These are phyloP conservation scores for Stachybotrys echinatus DNA, from an alignment of 2,329 filamentous ascomycete species.

Conservation along the genomic window DNA sequence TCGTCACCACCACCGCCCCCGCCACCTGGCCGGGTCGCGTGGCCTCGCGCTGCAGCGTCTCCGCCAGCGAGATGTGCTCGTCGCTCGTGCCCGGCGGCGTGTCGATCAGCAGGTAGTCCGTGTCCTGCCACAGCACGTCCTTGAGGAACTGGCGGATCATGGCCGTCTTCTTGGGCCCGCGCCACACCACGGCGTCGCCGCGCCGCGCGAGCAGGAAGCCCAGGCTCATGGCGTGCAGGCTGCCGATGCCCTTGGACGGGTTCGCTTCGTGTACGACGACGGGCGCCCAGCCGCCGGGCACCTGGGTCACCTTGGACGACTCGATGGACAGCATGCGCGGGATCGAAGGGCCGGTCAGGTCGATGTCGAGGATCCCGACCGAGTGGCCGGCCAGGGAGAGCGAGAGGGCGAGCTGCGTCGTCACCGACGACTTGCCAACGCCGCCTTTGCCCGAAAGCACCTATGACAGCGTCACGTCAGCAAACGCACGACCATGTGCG, in stretches of 20 bases:
- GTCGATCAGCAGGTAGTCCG: constrained; percentile 92
- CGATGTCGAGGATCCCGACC: constrained; percentile 92
- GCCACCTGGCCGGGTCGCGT: constrained; percentile 60
- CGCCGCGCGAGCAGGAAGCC: constrained; percentile 81
- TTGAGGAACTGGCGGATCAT: constrained; percentile 97
- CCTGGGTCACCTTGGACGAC: constrained; percentile 81
- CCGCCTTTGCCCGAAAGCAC: constrained; percentile 95
- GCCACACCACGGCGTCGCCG: constrained; percentile 93
- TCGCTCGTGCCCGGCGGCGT: constrained; percentile 95
- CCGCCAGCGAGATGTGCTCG: constrained; percentile 92
- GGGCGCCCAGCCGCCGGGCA: constrained; percentile 87
- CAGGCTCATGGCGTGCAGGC: constrained; percentile 81
- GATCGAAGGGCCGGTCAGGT: constrained; percentile 93
- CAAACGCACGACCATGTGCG: background rate
- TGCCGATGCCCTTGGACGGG: constrained; percentile 46
- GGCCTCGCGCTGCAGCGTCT: constrained; percentile 68
- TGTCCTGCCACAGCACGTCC: constrained; percentile 80
- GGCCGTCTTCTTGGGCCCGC: constrained; percentile 96
- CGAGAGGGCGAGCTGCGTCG: constrained; percentile 88
- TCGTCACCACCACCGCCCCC: constrained; percentile 92
- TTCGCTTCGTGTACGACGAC: constrained; percentile 71
- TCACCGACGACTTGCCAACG: constrained; percentile 97
- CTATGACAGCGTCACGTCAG: constrained; percentile 26
- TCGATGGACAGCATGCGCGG: constrained; percentile 92
- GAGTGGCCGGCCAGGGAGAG: constrained; percentile 80